Base-by-base conservation (phyloP, 225 moss, liverwort and hornwort genomes). In the Pleurozium schreberi region DNA sequence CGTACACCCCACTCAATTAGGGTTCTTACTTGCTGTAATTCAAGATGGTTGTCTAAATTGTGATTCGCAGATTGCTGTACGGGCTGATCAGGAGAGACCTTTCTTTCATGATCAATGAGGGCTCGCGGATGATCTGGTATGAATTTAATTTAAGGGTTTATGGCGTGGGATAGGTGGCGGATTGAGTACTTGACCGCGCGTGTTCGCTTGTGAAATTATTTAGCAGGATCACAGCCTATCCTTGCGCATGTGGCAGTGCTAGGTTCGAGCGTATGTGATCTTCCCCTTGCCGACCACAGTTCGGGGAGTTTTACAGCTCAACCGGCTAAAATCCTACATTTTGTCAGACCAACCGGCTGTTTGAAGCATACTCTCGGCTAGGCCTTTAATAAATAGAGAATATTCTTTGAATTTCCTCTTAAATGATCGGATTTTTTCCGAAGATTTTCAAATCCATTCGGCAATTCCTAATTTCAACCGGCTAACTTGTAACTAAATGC, bases 271-370 rank as follows among this genome's bases (percentile, higher is more conserved):
- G n/a, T n/a, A n/a, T n/a, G 8, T 64, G 64, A 34, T 31, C 31
- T 63, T 4, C 30, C 53, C 49, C 92, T 90, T 71, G 94, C 94
- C 12, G n/a, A n/a, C n/a, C n/a, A n/a, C n/a, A n/a, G n/a, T n/a
- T n/a, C n/a, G n/a, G n/a, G n/a, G n/a, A n/a, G n/a, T n/a, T n/a
- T n/a, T n/a, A n/a, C n/a, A n/a, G n/a, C n/a, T n/a, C n/a, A n/a
- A n/a, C n/a, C n/a, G n/a, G n/a, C n/a, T n/a, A n/a, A n/a, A n/a
- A n/a, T n/a, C n/a, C n/a, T n/a, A n/a, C n/a, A n/a, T n/a, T n/a
- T n/a, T n/a, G n/a, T n/a, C n/a, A n/a, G n/a, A n/a, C n/a, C n/a
- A n/a, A n/a, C n/a, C n/a, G n/a, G n/a, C n/a, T n/a, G n/a, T n/a
- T n/a, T n/a, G n/a, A n/a, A n/a, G n/a, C n/a, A n/a, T n/a, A n/a